phyloP scores from a whole-genome alignment of 768 basidiomycete genomes.

The Mycena crocata region DNA sequence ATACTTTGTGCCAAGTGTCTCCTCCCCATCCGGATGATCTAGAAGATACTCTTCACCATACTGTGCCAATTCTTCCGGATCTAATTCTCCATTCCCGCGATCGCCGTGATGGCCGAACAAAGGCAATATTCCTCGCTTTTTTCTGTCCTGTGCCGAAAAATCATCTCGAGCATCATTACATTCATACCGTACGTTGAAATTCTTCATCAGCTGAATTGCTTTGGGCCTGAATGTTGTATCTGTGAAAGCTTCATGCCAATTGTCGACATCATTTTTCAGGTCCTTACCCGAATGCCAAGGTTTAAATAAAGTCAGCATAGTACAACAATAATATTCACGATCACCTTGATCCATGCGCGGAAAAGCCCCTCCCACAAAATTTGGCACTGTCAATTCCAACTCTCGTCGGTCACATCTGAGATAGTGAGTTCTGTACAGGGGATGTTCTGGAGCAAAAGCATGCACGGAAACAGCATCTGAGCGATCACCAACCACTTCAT shows the following conservation, averaged over 20 bases:
- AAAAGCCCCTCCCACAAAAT: constrained; percentile 44
- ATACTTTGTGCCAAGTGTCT: not conserved
- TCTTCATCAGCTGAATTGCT: not conserved
- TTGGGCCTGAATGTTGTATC: constrained; percentile 28
- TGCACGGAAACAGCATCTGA: not conserved
- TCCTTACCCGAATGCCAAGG: constrained; percentile 45
- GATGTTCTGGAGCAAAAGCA: not conserved
- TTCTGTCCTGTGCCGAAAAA: not conserved
- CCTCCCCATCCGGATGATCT: not conserved
- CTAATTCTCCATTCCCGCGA: not conserved
- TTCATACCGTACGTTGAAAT: not conserved
- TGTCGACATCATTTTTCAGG: constrained; percentile 29
- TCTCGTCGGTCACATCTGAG: not conserved
- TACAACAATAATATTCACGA: constrained; percentile 43
- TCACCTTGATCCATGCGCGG: constrained; percentile 46
- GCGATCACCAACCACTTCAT: not conserved
- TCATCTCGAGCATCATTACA: constrained; percentile 1
- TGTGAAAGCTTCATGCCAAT: constrained; percentile 43
- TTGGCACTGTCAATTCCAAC: constrained; percentile 32
- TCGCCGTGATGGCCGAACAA: not conserved
- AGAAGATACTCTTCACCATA: not conserved
- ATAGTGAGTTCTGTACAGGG: not conserved
- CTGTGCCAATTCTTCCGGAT: not conserved
- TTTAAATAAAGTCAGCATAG: constrained; percentile 46
- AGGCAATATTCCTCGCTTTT: not conserved